phyloP scores from a whole-genome alignment of 805 yeast species.

The Ogataea salicorniae region DNA sequence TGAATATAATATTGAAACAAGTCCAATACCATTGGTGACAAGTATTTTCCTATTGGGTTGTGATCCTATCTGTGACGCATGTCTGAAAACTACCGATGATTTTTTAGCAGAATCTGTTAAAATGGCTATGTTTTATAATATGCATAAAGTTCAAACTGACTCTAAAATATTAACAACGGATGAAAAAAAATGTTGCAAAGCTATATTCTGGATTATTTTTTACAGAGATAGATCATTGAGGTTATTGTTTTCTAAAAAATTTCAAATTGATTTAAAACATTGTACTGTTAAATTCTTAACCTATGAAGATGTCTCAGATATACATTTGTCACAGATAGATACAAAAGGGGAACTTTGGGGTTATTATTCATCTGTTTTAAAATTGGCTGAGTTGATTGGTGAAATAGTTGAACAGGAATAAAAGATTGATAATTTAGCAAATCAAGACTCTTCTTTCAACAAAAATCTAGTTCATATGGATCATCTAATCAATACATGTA shows the following conservation, averaged over 20 bases:
- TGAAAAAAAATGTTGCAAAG: slow-evolving; percentile 43
- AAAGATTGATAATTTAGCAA: not conserved
- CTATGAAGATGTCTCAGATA: not conserved
- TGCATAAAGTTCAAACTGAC: slow-evolving; percentile 43
- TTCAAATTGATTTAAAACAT: not conserved
- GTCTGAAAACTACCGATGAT: not conserved
- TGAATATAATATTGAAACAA: slow-evolving; percentile 4
- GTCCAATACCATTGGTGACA: slow-evolving; percentile 4
- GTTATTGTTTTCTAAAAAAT: not conserved
- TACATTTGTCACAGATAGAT: not conserved
- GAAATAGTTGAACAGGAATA: slow-evolving; percentile 2
- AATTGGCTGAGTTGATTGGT: slow-evolving; percentile 1
- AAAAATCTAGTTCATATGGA: slow-evolving; percentile 1
- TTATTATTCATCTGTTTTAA: slow-evolving; percentile 1
- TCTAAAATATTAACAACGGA: not conserved
- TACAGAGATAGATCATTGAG: slow-evolving; percentile 41
- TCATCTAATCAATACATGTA: slow-evolving; percentile 1
- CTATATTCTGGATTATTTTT: slow-evolving; percentile 69
- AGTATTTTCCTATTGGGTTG: slow-evolving; percentile 2
- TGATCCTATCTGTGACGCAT: slow-evolving; percentile 47
- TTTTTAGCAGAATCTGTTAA: slow-evolving; percentile 51
- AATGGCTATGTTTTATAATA: slow-evolving; percentile 64
- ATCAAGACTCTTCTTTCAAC: not conserved
- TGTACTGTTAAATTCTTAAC: slow-evolving; percentile 1
- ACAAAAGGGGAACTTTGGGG: not conserved